Percentiles rank a stretch among this genome's conserved stretches.
phyloP scores from a whole-genome alignment of 768 basidiomycete species.

The Boletus barrowsii region DNA sequence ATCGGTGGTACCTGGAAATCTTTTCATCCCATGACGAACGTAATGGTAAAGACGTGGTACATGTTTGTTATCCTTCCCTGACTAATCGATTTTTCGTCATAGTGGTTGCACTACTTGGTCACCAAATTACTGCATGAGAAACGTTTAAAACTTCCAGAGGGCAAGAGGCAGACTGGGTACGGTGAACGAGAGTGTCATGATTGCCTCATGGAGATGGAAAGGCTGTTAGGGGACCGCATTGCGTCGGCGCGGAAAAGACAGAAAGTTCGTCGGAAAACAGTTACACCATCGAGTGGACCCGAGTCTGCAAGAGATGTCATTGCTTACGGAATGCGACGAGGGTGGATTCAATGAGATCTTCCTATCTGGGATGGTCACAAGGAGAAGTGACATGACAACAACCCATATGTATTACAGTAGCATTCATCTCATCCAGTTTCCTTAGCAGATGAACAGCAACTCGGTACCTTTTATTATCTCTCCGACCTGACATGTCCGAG shows the following conservation, averaged over 20 bases:
- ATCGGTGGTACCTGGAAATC: constrained; percentile 66
- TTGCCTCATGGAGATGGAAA: constrained; percentile 65
- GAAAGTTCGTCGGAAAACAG: constrained; percentile 37
- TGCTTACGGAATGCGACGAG: constrained; percentile 53
- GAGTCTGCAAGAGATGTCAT: constrained; percentile 60
- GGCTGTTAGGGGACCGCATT: constrained; percentile 49
- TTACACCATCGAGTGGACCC: constrained; percentile 14
- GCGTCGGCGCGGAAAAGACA: constrained; percentile 32
- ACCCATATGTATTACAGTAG: no score
- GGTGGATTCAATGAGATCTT: constrained; percentile 50
- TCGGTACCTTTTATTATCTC: constrained; percentile 2
- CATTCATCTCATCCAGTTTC: background rate
- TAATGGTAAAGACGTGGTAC: constrained; percentile 60
- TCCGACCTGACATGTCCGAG: constrained; percentile 37
- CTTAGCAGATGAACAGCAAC: background rate
- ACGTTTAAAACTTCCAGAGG: constrained; percentile 53
- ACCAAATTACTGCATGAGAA: constrained; percentile 70
- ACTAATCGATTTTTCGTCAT: constrained; percentile 11
- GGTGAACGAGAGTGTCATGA: constrained; percentile 69
- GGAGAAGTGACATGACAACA: background rate
- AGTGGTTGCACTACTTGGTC: constrained; percentile 92
- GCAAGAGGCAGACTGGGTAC: constrained; percentile 45
- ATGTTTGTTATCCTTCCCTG: background rate
- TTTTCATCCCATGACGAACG: constrained; percentile 82
- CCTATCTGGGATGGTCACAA: constrained; percentile 11